Evolutionary conservation across 176 grass and related monocot genomes (phyloP).

Genomic region (Typha latifolia): DNA sequence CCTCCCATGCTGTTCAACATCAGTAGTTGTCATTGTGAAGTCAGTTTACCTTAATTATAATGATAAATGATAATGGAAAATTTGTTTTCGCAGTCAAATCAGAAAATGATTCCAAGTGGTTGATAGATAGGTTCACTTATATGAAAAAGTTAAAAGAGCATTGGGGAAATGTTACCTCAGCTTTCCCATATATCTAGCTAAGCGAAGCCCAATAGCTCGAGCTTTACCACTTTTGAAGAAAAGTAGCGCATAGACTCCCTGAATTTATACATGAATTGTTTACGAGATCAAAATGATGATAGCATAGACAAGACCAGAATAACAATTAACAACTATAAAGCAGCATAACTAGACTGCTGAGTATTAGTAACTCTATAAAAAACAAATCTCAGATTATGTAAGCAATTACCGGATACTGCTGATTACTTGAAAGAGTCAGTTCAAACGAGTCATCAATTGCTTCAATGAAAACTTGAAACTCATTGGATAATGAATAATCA

Average conservation of each 20-base stretch:
- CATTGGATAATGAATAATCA: constrained; percentile 63
- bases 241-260: constrained; percentile 92
- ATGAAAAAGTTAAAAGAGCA: not conserved
- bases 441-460: constrained; percentile 69
- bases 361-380: not conserved
- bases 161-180: constrained; percentile 42
- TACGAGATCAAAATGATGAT: not conserved
- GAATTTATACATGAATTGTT: constrained; percentile 10
- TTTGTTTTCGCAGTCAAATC: too few species aligned
- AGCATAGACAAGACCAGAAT: not conserved
- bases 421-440: constrained; percentile 81
- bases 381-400: constrained; percentile 6
- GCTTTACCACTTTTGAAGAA: constrained; percentile 75
- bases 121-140: not conserved
- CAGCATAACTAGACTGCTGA: not conserved
- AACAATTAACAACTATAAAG: not conserved
- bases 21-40: too few species aligned
- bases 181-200: constrained; percentile 89
- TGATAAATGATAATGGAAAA: too few species aligned
- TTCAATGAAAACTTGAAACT: constrained; percentile 90
- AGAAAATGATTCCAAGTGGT: too few species aligned
- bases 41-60: too few species aligned
- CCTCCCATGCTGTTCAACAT: too few species aligned
- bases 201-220: constrained; percentile 78
- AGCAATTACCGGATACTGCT: constrained; percentile 82